A percentile compares a stretch with the other conserved stretches of the same genome.
Conservation (phyloP, 2,329 filamentous ascomycete species). For the Aspergillus latus region DNA sequence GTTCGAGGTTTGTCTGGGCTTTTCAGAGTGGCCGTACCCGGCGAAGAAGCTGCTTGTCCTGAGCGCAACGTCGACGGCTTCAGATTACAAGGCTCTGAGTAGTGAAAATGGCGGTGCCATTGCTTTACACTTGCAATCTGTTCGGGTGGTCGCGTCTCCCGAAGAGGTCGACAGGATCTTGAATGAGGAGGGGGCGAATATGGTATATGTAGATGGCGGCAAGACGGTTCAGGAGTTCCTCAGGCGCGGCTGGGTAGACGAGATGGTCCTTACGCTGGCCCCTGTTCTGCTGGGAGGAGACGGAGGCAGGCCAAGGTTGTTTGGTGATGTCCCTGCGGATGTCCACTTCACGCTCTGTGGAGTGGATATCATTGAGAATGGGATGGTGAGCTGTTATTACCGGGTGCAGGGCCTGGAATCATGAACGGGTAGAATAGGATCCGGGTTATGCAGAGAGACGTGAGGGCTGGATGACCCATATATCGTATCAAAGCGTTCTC, state of each 20-base stretch:
- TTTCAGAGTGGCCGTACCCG: conserved; percentile 9
- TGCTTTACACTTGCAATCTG: too few relatives aligned
- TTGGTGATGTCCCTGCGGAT: not conserved
- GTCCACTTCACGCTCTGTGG: conserved; percentile 3
- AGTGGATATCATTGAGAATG: conserved; percentile 14
- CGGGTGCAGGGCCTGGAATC: not conserved
- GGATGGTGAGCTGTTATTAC: conserved; percentile 13
- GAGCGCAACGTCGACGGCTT: not conserved
- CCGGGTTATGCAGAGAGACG: not conserved
- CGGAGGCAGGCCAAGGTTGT: not conserved
- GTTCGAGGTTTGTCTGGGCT: conserved; percentile 1
- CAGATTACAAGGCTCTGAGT: not conserved
- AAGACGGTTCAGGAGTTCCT: conserved; percentile 11
- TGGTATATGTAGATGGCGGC: conserved; percentile 14
- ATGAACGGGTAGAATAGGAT: not conserved
- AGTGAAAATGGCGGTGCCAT: not conserved
- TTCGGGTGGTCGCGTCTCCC: not conserved
- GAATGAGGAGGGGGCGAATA: not conserved
- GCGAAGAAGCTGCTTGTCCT: conserved; percentile 9
- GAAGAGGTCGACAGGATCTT: conserved; percentile 4
- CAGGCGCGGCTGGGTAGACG: conserved; percentile 13
- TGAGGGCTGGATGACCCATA: not conserved
- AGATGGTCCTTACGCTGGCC: conserved; percentile 12
- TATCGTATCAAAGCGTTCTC: too few relatives aligned
- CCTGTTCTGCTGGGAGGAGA: conserved; percentile 5